phyloP scores from a whole-genome alignment of 768 basidiomycete genomes.

The Vishniacozyma victoriae region DNA sequence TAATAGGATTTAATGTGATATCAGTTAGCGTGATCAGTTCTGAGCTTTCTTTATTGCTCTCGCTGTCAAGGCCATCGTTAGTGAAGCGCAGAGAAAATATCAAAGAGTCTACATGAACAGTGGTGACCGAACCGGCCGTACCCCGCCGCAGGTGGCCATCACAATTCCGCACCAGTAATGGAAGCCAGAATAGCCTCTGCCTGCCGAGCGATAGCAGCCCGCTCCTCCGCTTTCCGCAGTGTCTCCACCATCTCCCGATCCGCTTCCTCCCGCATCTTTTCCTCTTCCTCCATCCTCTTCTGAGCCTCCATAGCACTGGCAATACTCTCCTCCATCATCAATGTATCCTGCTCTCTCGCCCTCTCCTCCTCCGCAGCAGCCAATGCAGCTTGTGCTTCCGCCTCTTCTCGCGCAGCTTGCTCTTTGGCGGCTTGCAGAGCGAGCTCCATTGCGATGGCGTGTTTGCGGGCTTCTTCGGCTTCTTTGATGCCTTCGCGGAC shows the following conservation, averaged over 20 bases:
- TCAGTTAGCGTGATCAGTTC: too few relatives aligned
- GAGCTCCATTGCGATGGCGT: slow-evolving; percentile 29
- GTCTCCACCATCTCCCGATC: slow-evolving; percentile 24
- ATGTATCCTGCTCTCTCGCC: slow-evolving; percentile 19
- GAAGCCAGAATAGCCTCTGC: slow-evolving; percentile 36
- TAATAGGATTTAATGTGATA: too few relatives aligned
- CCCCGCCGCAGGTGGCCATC: too few relatives aligned
- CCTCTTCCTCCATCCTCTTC: slow-evolving; percentile 23
- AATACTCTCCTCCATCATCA: slow-evolving; percentile 19
- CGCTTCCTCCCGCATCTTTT: slow-evolving; percentile 24
- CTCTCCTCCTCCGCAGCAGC: slow-evolving; percentile 10
- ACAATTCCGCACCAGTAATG: too few relatives aligned
- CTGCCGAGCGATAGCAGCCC: slow-evolving; percentile 29
- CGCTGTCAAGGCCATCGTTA: too few relatives aligned
- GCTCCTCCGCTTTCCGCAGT: slow-evolving; percentile 22
- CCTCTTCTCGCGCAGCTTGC: slow-evolving; percentile 28
- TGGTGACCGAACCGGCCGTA: too few relatives aligned
- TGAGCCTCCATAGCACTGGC: slow-evolving; percentile 34
- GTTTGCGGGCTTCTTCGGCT: slow-evolving; percentile 26
- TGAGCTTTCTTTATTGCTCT: too few relatives aligned
- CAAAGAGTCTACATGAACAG: too few relatives aligned
- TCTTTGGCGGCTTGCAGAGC: slow-evolving; percentile 32
- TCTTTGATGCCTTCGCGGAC: slow-evolving; percentile 31
- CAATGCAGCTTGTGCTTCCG: slow-evolving; percentile 18
- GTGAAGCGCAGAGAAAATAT: too few relatives aligned